Base-by-base conservation (phyloP, 805 yeast species). In the Tetrapisispora namnaoensis region DNA sequence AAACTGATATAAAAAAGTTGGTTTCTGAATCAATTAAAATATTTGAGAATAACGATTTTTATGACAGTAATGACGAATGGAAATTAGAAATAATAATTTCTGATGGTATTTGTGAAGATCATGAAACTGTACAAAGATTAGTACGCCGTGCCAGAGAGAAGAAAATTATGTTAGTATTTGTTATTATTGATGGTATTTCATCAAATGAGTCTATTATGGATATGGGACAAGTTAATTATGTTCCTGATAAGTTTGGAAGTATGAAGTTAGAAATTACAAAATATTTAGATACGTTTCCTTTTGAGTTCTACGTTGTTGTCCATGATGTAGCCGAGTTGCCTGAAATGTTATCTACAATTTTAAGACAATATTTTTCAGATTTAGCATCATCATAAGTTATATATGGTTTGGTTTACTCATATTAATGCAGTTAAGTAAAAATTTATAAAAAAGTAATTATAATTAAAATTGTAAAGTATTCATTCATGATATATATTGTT, bases 91-190 rank as follows among this genome's bases (percentile, higher is more conserved):
- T 93, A 49, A 84, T 93, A 51, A 75, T 93, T 32, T 88, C 96
- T 1, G 99, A 93, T 70, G 99, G 99, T 68, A 87, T 93, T 44
- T 89, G 97, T 63, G 99, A 93, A 66, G 95, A 90, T 65, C 99
- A 93, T 65, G 89, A 76, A 30, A 79, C 84, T 0, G 73, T 93
- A 45, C 81, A 85, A 55, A 75, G 91, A 54, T 74, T 93, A 56
- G 97, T 91, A 4, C 82, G 99, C 58, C 79, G 79, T 55, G 98
- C 98, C 1, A 76, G 95, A 57, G 98, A 93, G 58, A 86, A 87
- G 56, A 83, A 82, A 60, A 83, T 93, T 52, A 89, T 95, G 96
- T 72, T 93, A 51, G 98, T 93, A 37, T 93, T 93, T 70, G 95
- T 93, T 22, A 78, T 93, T 32, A 82, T 95, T 46, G 98, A 93